Base-by-base conservation (phyloP, 306 rosid genomes). In the Quercus gilva region DNA sequence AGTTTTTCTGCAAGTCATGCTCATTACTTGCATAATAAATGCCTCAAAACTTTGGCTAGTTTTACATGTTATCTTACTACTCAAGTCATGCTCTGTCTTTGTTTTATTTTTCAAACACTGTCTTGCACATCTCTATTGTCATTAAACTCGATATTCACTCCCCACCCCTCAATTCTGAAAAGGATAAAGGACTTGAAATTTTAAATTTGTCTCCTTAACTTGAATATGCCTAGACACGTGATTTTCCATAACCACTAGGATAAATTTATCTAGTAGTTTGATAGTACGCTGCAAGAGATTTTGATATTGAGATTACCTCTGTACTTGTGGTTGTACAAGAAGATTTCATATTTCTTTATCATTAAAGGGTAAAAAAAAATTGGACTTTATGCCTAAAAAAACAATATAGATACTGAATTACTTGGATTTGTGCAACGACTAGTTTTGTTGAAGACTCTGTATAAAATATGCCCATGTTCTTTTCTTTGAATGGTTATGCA, bases 401-500 rank as follows among this genome's bases (percentile, higher is more conserved):
- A 29, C 5, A 29, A 3, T 29, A 29, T 29, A 29, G 33, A 29
- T 29, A 29, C 15, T 63, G 43, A 29, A 29, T 21, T 15, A 64
- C 41, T 64, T 64, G 13, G 43, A 35, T 29, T 9, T 35, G 31
- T 74, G 78, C 33, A 73, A 52, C 31, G 23, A 56, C 33, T 55
- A 14, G 19, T 18, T 60, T 79, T 7, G 78, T 61, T 41, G 26
- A 70, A 58, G 19, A 17, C 31, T 56, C 43, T 80, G 28, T 29
- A 45, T 31, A 20, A 61, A 51, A 52, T 71, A 15, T 82, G 53
- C 31, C 59, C 9, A 18, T 65, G 69, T 35, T 65, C 13, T 71
- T 63, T 14, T 71, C 45, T 70, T 51, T 49, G 6, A 63, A 37
- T 76, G 60, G 64, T 55, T 56, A 4, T 82, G 79, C 75, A 43